Conservation (phyloP, 495 filamentous ascomycete genomes). For the Podospora anserina region DNA sequence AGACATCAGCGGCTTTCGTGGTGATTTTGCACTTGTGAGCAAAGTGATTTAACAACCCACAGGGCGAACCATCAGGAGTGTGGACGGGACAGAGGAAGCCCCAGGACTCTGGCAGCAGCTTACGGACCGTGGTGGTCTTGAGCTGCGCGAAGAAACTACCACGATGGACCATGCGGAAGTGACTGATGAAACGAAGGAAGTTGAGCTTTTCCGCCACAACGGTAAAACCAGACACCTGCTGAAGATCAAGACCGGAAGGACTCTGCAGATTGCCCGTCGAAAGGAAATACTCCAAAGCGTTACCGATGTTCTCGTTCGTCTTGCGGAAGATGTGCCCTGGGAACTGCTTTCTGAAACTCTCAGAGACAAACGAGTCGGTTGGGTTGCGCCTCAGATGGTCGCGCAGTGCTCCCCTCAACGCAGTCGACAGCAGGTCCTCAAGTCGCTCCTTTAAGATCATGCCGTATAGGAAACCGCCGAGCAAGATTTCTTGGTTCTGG, state of each 20-base stretch:
- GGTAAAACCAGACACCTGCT: slow-evolving; percentile 90
- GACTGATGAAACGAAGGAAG: slow-evolving; percentile 97
- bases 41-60: slow-evolving; percentile 91
- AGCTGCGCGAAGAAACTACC: slow-evolving; percentile 97
- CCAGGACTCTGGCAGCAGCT: slow-evolving; percentile 94
- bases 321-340: slow-evolving; percentile 68
- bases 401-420: slow-evolving; percentile 56
- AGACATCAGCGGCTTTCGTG: slow-evolving; percentile 66
- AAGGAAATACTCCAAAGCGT: slow-evolving; percentile 86
- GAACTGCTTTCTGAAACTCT: slow-evolving; percentile 74
- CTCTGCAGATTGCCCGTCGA: slow-evolving; percentile 92
- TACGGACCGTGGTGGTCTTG: slow-evolving; percentile 95
- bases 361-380: slow-evolving; percentile 62
- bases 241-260: slow-evolving; percentile 86
- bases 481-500: slow-evolving; percentile 87
- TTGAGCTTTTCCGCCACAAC: slow-evolving; percentile 99
- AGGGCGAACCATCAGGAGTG: slow-evolving; percentile 93
- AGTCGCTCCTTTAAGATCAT: slow-evolving; percentile 93
- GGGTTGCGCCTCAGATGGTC: slow-evolving; percentile 70
- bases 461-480: slow-evolving; percentile 89
- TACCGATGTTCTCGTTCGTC: slow-evolving; percentile 84
- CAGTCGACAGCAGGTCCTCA: slow-evolving; percentile 75
- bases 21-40: slow-evolving; percentile 91
- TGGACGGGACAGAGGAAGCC: slow-evolving; percentile 96
- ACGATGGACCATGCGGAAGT: slow-evolving; percentile 98